Percentiles rank a stretch among this genome's conserved stretches.
These are phyloP conservation scores for Mimosa bimucronata DNA, from an alignment of 306 rosid genomes.

Conservation along the genomic window DNA sequence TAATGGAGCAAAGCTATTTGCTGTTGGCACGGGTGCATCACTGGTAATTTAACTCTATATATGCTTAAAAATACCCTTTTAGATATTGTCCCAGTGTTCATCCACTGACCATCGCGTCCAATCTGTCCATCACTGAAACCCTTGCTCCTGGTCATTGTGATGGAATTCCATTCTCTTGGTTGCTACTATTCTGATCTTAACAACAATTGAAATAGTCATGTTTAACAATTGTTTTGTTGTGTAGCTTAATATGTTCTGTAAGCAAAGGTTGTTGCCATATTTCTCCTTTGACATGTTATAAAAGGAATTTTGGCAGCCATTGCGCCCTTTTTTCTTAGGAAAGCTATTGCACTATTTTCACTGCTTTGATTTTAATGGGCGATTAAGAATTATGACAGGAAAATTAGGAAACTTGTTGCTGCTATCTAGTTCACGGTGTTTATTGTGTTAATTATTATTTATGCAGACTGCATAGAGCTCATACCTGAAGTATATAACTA, in stretches of 20 bases:
- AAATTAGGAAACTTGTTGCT: not conserved
- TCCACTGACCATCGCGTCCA: not conserved
- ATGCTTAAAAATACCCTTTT: conserved; percentile 9
- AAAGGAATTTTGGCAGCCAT: too few relatives aligned
- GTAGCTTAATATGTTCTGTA: too few relatives aligned
- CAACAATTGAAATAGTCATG: not conserved
- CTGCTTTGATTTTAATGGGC: too few relatives aligned
- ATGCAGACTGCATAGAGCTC: not conserved
- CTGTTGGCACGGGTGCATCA: conserved; percentile 83
- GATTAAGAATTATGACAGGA: too few relatives aligned
- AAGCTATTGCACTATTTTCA: too few relatives aligned
- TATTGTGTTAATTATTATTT: not conserved
- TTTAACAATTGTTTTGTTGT: not conserved
- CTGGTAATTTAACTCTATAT: conserved; percentile 43
- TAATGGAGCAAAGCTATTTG: conserved; percentile 90
- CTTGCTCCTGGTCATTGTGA: conserved; percentile 22
- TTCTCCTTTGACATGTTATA: too few relatives aligned
- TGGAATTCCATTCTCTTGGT: conserved; percentile 2
- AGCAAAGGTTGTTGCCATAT: too few relatives aligned
- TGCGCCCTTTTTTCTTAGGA: too few relatives aligned
- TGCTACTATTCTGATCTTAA: conserved; percentile 17
- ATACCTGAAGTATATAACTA: not conserved
- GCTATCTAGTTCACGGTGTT: not conserved
- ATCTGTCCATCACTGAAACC: not conserved
- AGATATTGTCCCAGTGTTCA: conserved; percentile 14